Evolutionary conservation across 768 basidiomycete genomes (phyloP).

Genomic region (Boletellus sp.): DNA sequence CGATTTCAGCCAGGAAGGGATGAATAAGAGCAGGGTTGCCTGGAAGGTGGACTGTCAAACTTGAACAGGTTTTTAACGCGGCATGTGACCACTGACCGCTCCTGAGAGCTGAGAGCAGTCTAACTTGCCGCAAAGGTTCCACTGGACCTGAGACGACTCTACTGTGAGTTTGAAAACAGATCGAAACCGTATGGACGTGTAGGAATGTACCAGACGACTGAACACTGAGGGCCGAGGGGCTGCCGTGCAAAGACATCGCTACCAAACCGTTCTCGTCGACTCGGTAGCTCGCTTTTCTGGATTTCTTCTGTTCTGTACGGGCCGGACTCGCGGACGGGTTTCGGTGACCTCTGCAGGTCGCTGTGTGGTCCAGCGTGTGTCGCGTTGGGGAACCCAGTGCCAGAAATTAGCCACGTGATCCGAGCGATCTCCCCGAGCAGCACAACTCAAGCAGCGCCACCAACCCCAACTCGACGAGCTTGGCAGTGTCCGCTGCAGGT

Average conservation of each 20-base stretch:
- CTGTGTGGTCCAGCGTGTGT: conserved; percentile 4
- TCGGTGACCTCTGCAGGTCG: not conserved
- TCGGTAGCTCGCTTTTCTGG: not conserved
- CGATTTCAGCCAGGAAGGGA: conserved; percentile 74
- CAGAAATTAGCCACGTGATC: too few relatives aligned
- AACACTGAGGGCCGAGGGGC: conserved; percentile 17
- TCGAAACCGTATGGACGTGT: not conserved
- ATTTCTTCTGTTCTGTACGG: too few relatives aligned
- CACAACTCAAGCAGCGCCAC: too few relatives aligned
- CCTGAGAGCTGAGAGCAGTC: conserved; percentile 58
- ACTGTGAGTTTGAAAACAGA: conserved; percentile 3
- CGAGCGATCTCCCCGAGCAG: too few relatives aligned
- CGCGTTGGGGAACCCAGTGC: not conserved
- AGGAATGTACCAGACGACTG: conserved; percentile 13
- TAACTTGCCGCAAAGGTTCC: conserved; percentile 61
- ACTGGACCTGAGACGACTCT: conserved; percentile 13
- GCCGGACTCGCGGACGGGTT: not conserved
- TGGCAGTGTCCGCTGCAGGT: too few relatives aligned
- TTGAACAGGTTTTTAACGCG: not conserved
- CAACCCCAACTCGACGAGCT: too few relatives aligned
- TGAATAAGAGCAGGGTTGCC: conserved; percentile 80
- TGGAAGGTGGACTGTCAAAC: too few relatives aligned
- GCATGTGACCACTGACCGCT: conserved; percentile 41
- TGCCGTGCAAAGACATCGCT: conserved; percentile 19
- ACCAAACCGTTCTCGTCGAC: not conserved